A percentile compares a stretch with the other conserved stretches of the same genome.
These are phyloP conservation scores for Teunomyces gatunensis DNA, from an alignment of 805 yeast species.

Conservation along the genomic window DNA sequence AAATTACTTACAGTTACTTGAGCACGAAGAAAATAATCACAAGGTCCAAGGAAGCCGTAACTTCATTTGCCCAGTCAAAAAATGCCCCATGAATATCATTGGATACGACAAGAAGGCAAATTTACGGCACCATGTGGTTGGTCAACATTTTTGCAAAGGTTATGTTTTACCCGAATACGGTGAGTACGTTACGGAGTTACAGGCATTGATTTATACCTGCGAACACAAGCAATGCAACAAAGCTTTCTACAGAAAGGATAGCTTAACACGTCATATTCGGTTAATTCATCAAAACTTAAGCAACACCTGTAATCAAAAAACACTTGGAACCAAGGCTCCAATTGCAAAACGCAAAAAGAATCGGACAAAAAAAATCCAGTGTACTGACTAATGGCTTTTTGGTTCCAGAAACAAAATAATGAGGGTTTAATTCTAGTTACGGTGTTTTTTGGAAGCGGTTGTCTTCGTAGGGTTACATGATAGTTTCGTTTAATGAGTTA, in stretches of 20 bases:
- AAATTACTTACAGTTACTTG: constrained; percentile 28
- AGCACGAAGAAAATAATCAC: constrained; percentile 32
- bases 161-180: constrained; percentile 8
- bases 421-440: not conserved
- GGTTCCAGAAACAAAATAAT: not conserved
- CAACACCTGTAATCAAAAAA: constrained; percentile 7
- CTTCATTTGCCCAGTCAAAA: constrained; percentile 26
- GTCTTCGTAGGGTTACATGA: not conserved
- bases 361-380: not conserved
- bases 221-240: constrained; percentile 11
- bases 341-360: not conserved
- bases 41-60: constrained; percentile 17
- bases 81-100: constrained; percentile 42
- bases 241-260: constrained; percentile 14
- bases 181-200: constrained; percentile 5
- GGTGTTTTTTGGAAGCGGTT: too few relatives aligned
- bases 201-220: constrained; percentile 9
- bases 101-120: constrained; percentile 34
- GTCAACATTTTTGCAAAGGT: constrained; percentile 23
- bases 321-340: not conserved
- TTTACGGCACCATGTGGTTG: constrained; percentile 27
- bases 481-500: not conserved
- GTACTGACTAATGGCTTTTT: not conserved
- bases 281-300: constrained; percentile 11
- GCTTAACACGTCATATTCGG: constrained; percentile 13